Percentiles rank a stretch among this genome's conserved stretches.
Evolutionary conservation across 805 yeast genomes (phyloP).

Genomic region (Komagataella ulmi): DNA sequence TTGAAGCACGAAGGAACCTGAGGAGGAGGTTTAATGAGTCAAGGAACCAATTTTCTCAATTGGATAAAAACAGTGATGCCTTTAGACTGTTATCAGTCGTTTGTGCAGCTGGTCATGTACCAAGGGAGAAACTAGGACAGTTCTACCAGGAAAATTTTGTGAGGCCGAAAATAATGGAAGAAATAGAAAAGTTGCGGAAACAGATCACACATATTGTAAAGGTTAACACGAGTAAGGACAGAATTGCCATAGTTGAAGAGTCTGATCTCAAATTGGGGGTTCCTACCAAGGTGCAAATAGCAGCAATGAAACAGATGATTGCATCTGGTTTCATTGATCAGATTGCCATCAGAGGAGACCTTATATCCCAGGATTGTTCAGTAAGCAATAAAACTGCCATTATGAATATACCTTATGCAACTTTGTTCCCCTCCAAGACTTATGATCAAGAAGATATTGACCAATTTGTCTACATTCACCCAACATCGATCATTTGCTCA

Average conservation of each 20-base stretch:
- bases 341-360: constrained; percentile 74
- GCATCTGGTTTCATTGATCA: constrained; percentile 91
- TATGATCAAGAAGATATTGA: constrained; percentile 25
- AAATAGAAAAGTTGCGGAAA: constrained; percentile 64
- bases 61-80: constrained; percentile 69
- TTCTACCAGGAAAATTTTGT: constrained; percentile 55
- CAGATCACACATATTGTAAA: constrained; percentile 72
- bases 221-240: constrained; percentile 45
- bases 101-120: constrained; percentile 77
- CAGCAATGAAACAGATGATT: constrained; percentile 80
- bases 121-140: constrained; percentile 25
- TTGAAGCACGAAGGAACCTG: constrained; percentile 24
- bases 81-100: constrained; percentile 65
- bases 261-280: constrained; percentile 41
- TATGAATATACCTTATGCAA: constrained; percentile 49
- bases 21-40: constrained; percentile 45
- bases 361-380: constrained; percentile 46
- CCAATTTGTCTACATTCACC: constrained; percentile 66
- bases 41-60: constrained; percentile 42
- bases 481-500: constrained; percentile 49
- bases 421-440: constrained; percentile 30
- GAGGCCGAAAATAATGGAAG: constrained; percentile 74
- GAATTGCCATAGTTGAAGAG: constrained; percentile 30
- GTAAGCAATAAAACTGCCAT: constrained; percentile 45
- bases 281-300: constrained; percentile 58